These are phyloP conservation scores for Colletotrichum spaethianum DNA, from an alignment of 2,329 filamentous ascomycete species.

Conservation along the genomic window DNA sequence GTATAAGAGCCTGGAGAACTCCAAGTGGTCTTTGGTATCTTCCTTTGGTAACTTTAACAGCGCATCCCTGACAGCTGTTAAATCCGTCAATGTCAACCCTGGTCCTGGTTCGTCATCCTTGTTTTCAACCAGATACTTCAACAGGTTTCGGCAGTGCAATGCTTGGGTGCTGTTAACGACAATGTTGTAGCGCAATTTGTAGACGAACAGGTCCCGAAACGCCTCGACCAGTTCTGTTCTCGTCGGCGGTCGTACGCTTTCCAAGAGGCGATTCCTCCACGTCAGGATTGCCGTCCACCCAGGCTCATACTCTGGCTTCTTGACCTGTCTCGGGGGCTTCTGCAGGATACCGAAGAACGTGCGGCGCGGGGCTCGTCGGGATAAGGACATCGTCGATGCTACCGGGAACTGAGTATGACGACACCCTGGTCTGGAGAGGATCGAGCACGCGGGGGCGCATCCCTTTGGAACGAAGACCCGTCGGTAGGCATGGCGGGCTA, in stretches of 20 bases:
- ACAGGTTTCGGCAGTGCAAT: constrained; percentile 66
- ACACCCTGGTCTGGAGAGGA: constrained; percentile 47
- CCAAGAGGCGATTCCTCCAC: constrained; percentile 73
- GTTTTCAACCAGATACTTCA: constrained; percentile 70
- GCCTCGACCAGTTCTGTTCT: constrained; percentile 75
- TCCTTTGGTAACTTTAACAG: constrained; percentile 60
- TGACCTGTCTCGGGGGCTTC: constrained; percentile 71
- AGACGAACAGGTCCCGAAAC: constrained; percentile 74
- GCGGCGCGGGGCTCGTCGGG: constrained; percentile 46
- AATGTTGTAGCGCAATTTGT: constrained; percentile 63
- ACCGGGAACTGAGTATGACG: constrained; percentile 46
- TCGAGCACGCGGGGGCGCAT: constrained; percentile 52
- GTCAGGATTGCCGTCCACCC: constrained; percentile 82
- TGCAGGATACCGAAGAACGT: constrained; percentile 76
- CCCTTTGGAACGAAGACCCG: constrained; percentile 53
- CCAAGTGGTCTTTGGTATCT: constrained; percentile 60
- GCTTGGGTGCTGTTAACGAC: constrained; percentile 78
- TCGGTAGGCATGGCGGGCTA: constrained; percentile 61
- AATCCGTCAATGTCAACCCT: constrained; percentile 55
- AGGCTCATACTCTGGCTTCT: constrained; percentile 75
- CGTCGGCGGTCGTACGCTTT: constrained; percentile 75
- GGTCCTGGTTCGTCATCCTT: constrained; percentile 50
- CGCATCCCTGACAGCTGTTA: constrained; percentile 61
- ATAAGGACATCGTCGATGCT: constrained; percentile 42
- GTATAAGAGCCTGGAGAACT: constrained; percentile 62